Base-by-base conservation (phyloP, 495 filamentous ascomycete genomes). In the Aspergillus funiculosus region DNA sequence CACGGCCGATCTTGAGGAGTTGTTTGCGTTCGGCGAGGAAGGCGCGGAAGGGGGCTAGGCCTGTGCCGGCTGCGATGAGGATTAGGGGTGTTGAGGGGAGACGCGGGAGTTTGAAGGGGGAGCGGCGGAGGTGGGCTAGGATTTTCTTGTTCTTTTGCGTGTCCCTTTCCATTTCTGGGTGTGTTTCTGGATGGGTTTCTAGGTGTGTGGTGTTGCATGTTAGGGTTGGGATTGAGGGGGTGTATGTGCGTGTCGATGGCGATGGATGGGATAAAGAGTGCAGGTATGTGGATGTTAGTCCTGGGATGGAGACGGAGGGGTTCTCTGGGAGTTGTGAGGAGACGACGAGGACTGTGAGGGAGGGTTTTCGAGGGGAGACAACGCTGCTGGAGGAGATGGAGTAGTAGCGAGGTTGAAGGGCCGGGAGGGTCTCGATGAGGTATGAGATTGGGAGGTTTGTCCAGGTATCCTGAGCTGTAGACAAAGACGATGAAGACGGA, bases 351-450 rank as follows among this genome's bases (percentile, higher is more conserved):
- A 63, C 68, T 0, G 74, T 76, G 38, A 76, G 66, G 5, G 69
- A 58, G 15, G 65, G 53, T 26, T 62, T 56, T 11, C 69, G 66
- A 0, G 72, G 67, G 6, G 63, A 57, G 28, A 76, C 56, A 6
- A 73, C 57, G 10, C 66, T 68, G 21, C 67, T 72, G 6, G 73
- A 76, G 11, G 75, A 75, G 52, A 78, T 78, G 39, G 73, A 77
- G 57, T 78, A 78, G 57, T 71, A 73, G 24, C 75, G 69, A 1
- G 74, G 69, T 24, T 70, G 68, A 30, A 69, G 59, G 25, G 57
- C 43, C 3, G 61, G 59, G 4, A 78, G 51, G 5, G 60, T 64
- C 49, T 76, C 71, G 34, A 76, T 40, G 22, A 76, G 53, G 36
- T 68, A 68, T 2, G 70, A 66, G 10, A 77, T 57, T 1, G 72